phyloP scores from a whole-genome alignment of 345 rosid species.

The Citrus inodora region DNA sequence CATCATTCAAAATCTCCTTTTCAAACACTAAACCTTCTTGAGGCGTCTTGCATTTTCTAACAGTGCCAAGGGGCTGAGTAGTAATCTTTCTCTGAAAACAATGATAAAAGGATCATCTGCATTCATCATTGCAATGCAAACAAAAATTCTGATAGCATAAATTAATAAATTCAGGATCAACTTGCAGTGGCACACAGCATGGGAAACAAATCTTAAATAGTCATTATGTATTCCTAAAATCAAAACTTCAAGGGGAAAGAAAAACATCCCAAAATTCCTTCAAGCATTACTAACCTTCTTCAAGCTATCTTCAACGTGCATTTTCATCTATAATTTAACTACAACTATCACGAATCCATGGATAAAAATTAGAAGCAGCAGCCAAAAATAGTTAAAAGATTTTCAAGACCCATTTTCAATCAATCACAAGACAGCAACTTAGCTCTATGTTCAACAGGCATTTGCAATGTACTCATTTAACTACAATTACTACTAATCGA shows the following conservation, averaged over 20 bases:
- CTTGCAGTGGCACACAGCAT: not conserved
- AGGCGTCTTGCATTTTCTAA: conserved; percentile 83
- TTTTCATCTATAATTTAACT: too few relatives aligned
- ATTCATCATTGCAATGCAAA: not conserved
- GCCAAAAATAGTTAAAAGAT: too few relatives aligned
- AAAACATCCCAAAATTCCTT: not conserved
- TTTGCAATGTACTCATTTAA: too few relatives aligned
- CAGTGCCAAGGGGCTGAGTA: conserved; percentile 86
- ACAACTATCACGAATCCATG: too few relatives aligned
- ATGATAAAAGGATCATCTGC: not conserved
- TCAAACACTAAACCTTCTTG: conserved; percentile 72
- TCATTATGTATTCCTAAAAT: not conserved
- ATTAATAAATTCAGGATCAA: not conserved
- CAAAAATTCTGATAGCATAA: not conserved
- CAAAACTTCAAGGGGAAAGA: not conserved
- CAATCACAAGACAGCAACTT: too few relatives aligned
- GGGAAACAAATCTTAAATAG: not conserved
- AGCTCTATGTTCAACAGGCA: too few relatives aligned
- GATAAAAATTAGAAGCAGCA: too few relatives aligned
- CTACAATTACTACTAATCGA: too few relatives aligned
- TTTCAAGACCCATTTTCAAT: too few relatives aligned
- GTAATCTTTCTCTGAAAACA: conserved; percentile 50
- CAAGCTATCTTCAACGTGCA: not conserved
- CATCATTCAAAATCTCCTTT: conserved; percentile 71
- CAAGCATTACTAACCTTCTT: conserved; percentile 49